Evolutionary conservation across 805 yeast genomes (phyloP).

Genomic region (Candida corydali): DNA sequence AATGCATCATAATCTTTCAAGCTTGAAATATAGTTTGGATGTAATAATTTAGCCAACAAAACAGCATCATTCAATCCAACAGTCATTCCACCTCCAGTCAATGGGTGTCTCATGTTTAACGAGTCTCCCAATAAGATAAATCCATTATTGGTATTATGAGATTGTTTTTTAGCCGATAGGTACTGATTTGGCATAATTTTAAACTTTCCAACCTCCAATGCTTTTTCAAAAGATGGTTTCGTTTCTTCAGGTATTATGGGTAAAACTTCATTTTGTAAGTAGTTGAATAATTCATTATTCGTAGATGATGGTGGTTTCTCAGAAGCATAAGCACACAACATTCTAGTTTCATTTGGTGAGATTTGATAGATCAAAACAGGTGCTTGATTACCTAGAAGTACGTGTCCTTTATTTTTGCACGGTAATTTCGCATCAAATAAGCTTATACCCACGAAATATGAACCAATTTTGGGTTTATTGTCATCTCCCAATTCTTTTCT

Average conservation of each 20-base stretch:
- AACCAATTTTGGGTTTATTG: conserved; percentile 63
- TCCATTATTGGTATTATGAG: conserved; percentile 53
- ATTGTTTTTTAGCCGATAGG: conserved; percentile 71
- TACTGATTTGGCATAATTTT: conserved; percentile 93
- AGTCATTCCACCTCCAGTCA: conserved; percentile 99
- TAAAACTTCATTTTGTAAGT: conserved; percentile 57
- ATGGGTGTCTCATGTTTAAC: conserved; percentile 94
- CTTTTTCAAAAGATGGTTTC: conserved; percentile 63
- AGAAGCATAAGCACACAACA: conserved; percentile 81
- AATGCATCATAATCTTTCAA: conserved; percentile 58
- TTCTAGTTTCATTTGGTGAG: conserved; percentile 76
- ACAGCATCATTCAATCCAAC: conserved; percentile 89
- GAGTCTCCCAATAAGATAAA: conserved; percentile 87
- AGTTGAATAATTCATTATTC: conserved; percentile 53
- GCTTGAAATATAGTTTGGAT: conserved; percentile 48
- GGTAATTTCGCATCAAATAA: conserved; percentile 76
- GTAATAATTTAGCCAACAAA: conserved; percentile 58
- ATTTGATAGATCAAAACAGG: conserved; percentile 90
- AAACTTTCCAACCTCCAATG: conserved; percentile 53
- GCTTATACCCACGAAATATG: conserved; percentile 84
- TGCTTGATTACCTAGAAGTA: conserved; percentile 77
- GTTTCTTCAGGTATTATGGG: conserved; percentile 64
- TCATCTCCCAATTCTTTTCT: conserved; percentile 67
- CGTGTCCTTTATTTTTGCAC: conserved; percentile 78
- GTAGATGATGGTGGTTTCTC: conserved; percentile 64